Percentiles rank a stretch among this genome's conserved stretches.
phyloP scores from a whole-genome alignment of 371 early-diverging fungal genomes.

The Chytridiales sp. region DNA sequence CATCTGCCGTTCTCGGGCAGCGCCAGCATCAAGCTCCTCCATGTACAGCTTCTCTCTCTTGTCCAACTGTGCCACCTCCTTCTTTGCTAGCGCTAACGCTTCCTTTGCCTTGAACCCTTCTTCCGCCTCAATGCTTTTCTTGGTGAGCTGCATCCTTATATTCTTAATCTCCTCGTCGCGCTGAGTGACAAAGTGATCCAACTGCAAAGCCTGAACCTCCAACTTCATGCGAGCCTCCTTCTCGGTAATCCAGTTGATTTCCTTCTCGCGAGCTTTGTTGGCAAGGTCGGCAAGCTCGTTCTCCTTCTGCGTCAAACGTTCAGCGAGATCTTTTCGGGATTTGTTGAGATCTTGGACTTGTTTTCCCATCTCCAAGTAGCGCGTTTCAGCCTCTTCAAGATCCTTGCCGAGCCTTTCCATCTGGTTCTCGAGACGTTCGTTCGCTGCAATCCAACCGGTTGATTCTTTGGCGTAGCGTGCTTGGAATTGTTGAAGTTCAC shows the following conservation, averaged over 20 bases:
- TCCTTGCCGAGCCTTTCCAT: constrained; percentile 24
- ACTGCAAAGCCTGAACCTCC: constrained; percentile 39
- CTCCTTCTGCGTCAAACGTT: constrained; percentile 28
- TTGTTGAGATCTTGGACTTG: constrained; percentile 28
- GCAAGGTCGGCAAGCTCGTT: constrained; percentile 36
- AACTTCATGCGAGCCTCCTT: constrained; percentile 41
- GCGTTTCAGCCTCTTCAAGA: constrained; percentile 26
- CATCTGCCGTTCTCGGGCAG: constrained; percentile 31
- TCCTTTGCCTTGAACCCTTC: constrained; percentile 21
- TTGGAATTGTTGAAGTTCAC: constrained; percentile 34
- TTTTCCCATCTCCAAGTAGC: constrained; percentile 28
- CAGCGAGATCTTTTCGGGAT: constrained; percentile 29
- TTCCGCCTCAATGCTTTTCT: constrained; percentile 26
- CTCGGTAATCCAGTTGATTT: constrained; percentile 37
- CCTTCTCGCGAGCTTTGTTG: constrained; percentile 33
- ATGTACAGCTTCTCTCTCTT: constrained; percentile 34
- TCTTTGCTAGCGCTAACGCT: constrained; percentile 22
- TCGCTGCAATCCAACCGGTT: constrained; percentile 25
- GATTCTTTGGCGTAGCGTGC: constrained; percentile 32
- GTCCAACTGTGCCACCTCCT: constrained; percentile 32
- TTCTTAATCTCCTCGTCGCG: constrained; percentile 32
- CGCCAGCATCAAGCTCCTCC: constrained; percentile 41
- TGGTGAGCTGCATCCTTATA: constrained; percentile 21
- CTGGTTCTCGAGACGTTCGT: constrained; percentile 28
- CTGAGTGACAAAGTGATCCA: constrained; percentile 37